Percentiles rank a stretch among this genome's conserved stretches.
These are phyloP conservation scores for Anisodus acutangulus DNA, from an alignment of 257 asterid species.

Conservation along the genomic window DNA sequence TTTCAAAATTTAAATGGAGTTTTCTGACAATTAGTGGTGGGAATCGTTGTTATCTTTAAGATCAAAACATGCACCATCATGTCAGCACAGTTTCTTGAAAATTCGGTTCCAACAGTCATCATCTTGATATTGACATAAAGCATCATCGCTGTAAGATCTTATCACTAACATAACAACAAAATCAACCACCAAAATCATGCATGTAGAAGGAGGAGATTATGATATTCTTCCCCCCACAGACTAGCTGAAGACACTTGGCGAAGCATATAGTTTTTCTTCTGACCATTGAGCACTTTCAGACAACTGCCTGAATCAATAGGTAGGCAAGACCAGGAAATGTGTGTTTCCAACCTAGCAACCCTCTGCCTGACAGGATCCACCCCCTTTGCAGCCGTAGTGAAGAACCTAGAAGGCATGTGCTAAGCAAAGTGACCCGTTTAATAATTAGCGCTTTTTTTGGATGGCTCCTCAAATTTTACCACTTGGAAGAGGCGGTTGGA, in stretches of 20 bases:
- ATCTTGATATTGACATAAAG: not conserved
- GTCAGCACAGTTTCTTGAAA: not conserved
- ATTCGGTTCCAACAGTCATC: slow-evolving; percentile 15
- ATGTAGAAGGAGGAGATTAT: slow-evolving; percentile 10
- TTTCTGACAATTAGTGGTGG: not conserved
- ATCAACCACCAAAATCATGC: slow-evolving; percentile 11
- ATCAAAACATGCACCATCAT: slow-evolving; percentile 1
- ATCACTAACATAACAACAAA: not conserved
- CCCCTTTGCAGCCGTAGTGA: not conserved
- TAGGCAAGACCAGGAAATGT: slow-evolving; percentile 14
- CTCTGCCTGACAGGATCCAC: slow-evolving; percentile 26
- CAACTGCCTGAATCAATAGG: not conserved
- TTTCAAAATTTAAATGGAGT: not conserved
- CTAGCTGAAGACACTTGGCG: slow-evolving; percentile 9
- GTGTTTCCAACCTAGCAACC: slow-evolving; percentile 19
- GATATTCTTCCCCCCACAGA: not conserved
- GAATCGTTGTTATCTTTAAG: not conserved
- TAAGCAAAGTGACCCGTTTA: slow-evolving; percentile 1
- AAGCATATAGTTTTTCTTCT: slow-evolving; percentile 15
- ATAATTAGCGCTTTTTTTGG: not conserved
- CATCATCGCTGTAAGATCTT: not conserved
- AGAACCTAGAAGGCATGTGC: not conserved
- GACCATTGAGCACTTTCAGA: slow-evolving; percentile 8
- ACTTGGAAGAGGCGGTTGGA: not conserved
- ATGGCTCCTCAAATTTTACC: slow-evolving; percentile 13